Conservation (phyloP, 495 filamentous ascomycete species). For the Lasiosphaeris hirsuta region DNA sequence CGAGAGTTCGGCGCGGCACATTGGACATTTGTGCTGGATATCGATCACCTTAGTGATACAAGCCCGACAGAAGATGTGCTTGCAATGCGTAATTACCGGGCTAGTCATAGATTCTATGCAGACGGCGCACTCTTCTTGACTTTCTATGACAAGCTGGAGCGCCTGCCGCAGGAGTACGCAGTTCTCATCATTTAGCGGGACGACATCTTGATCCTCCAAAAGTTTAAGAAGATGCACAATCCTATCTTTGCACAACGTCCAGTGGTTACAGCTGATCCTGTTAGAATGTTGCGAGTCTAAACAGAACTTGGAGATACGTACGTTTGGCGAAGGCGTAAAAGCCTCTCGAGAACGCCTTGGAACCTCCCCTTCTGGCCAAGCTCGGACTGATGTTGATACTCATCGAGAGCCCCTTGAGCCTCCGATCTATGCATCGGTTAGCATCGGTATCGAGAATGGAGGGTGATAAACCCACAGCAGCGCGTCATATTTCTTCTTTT, state of each 20-base stretch:
- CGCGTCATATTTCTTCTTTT: slow-evolving; percentile 76
- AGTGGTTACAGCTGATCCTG: slow-evolving; percentile 63
- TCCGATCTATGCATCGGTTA: slow-evolving; percentile 51
- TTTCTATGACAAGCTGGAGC: slow-evolving; percentile 74
- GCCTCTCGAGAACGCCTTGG: slow-evolving; percentile 67
- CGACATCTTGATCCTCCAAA: slow-evolving; percentile 62
- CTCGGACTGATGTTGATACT: slow-evolving; percentile 49
- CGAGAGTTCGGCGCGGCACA: slow-evolving; percentile 76
- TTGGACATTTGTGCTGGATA: slow-evolving; percentile 77
- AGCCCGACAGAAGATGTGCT: slow-evolving; percentile 70
- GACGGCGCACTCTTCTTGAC: slow-evolving; percentile 78
- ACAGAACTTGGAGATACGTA: not conserved
- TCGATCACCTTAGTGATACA: slow-evolving; percentile 81
- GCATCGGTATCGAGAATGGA: not conserved
- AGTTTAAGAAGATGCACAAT: slow-evolving; percentile 65
- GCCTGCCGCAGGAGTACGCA: slow-evolving; percentile 68
- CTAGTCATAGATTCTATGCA: slow-evolving; percentile 72
- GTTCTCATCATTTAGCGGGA: slow-evolving; percentile 73
- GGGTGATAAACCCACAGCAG: slow-evolving; percentile 51
- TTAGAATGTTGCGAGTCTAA: not conserved
- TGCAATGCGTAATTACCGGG: slow-evolving; percentile 86
- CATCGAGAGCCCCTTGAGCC: slow-evolving; percentile 66
- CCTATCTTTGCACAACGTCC: slow-evolving; percentile 72
- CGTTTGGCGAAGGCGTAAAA: slow-evolving; percentile 80
- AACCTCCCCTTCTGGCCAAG: slow-evolving; percentile 47